Evolutionary conservation across 805 yeast species (phyloP), one percentile per base, ranked within the genome.

Genomic region (Candida anglica): DNA sequence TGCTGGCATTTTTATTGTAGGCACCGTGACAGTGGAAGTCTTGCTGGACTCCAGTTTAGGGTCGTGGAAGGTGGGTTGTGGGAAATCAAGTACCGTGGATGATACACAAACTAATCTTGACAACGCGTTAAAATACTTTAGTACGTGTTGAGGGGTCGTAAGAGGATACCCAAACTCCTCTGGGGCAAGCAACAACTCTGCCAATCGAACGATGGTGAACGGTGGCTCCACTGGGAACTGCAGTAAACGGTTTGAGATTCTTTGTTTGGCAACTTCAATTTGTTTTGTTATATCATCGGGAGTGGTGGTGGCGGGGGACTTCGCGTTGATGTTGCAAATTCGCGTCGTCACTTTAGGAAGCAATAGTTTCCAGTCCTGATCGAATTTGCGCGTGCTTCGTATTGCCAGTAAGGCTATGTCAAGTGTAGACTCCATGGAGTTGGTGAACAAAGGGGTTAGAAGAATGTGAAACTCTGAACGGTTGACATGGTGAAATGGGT

Each of bases 111-210:
- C 57, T 50, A 37, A 46, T 59, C 36, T 61, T 42, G 29, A 43
- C 47, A 75, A 32, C 0, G 78, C 71, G 33, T 68, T 59, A 19
- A 71, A 53, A 43, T 63, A 73, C 44, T 75, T 75, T n/a, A 50
- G 42, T 1, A 68, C 34, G 17, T 56, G 63, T 15, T 40, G 45
- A 4, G 53, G 48, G 14, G 56, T 53, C 27, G 22, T 24, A 19
- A 61, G 37, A 4, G 55, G 59, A 43, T 64, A 66, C 13, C 60
- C 60, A 24, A 61, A 57, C 6, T 22, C 19, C 6, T 28, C 25
- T 3, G 80, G 79, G 30, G 62, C 59, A n/a, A 49, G 36, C 5
- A 74, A 41, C 8, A 75, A 33, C 44, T 76, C 80, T 14, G 75
- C 63, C 1, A 75, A 46, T 34, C 81, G 43, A 9, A 61, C 40